Base-by-base conservation (phyloP, 75 land plant genomes). In the Adiantum capillusveneris region DNA sequence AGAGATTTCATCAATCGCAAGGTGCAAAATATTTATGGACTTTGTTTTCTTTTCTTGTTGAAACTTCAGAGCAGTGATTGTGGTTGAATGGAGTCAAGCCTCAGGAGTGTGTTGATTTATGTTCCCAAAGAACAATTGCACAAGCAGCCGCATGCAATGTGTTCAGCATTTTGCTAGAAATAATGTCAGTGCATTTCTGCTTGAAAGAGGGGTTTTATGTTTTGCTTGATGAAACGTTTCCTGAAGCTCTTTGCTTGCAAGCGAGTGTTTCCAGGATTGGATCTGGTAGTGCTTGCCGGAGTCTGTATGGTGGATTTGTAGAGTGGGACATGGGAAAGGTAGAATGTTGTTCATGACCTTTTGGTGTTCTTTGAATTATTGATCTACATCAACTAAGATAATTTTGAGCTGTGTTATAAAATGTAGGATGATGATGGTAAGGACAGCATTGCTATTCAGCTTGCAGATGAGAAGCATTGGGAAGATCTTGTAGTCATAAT, bases 261-360 rank as follows among this genome's bases (percentile, higher is more conserved):
- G 65, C 74, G n/a, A 9, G 37, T 34, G 37, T 5, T 5, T 71
- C 62, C 74, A 81, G 98, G 63, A 91, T 83, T 70, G 98, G 98
- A 43, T 94, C 98, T 52, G 98, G 98, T 29, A 94, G 98, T 80
- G 98, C 98, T 42, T 94, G 98, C 70, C 96, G 98, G 26, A 94
- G 98, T 60, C 62, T 94, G 44, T 86, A 77, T 73, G 96, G 98
- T 62, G 98, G 98, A 58, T 90, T 84, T 69, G 98, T 94, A 56
- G 88, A 94, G 64, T 94, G 98, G 98, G 52, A 65, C 21, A 94
- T 89, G 98, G 98, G 98, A 65, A 79, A 86, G 63, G 98, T 94
- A 9, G 37, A 78, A 28, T 50, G 55, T 59, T 59, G 14, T 36
- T 16, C 37, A 34, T 5, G 37, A 34, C 3, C 37, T 34, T 34